phyloP scores from a whole-genome alignment of 176 grass and related monocot genomes.

The Luzula sylvatica region DNA sequence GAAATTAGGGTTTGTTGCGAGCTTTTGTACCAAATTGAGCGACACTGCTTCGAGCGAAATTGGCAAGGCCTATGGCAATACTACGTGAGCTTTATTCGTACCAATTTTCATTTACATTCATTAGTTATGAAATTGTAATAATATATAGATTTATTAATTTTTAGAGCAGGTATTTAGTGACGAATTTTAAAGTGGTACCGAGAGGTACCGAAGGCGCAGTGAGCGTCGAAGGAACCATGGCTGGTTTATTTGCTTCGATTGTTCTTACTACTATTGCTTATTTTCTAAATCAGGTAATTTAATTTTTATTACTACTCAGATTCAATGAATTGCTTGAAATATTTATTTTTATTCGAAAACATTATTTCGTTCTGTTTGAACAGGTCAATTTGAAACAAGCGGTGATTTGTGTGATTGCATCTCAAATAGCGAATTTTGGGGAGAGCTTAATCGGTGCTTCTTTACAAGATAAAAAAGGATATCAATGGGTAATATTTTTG shows the following conservation, averaged over 20 bases:
- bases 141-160: constrained; percentile 10
- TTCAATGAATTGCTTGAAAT: too few species aligned
- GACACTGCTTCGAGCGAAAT: constrained; percentile 95
- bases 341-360: too few species aligned
- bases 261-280: constrained; percentile 60
- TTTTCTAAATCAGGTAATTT: constrained; percentile 59
- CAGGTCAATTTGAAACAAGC: constrained; percentile 47
- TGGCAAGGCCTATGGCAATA: constrained; percentile 85
- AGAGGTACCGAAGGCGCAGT: constrained; percentile 84
- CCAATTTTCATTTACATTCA: neutral
- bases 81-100: constrained; percentile 44
- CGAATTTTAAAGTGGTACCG: constrained; percentile 86
- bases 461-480: constrained; percentile 86
- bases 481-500: constrained; percentile 63
- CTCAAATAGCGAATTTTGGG: constrained; percentile 91
- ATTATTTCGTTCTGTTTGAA: neutral
- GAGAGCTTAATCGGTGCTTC: constrained; percentile 77
- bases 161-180: constrained; percentile 82
- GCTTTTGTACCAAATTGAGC: constrained; percentile 86
- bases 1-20: constrained; percentile 87
- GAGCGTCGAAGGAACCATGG: constrained; percentile 79
- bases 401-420: constrained; percentile 65
- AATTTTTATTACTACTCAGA: too few species aligned
- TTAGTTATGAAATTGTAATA: neutral
- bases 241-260: constrained; percentile 57